A percentile compares a stretch with the other conserved stretches of the same genome.
Conservation (phyloP, 768 basidiomycete species). For the Leccinum variicolor region DNA sequence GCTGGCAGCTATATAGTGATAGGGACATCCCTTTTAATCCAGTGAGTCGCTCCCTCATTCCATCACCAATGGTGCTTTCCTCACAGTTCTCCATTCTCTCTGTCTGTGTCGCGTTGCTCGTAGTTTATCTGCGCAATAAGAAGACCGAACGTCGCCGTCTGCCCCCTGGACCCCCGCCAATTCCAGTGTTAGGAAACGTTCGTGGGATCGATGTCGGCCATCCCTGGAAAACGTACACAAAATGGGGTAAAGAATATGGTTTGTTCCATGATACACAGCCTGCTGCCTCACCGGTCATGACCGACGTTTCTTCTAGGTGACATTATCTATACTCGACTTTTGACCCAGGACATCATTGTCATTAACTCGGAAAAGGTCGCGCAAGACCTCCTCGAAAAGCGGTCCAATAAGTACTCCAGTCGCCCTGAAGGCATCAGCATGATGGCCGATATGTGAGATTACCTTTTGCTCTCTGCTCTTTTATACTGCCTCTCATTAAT, state of each 20-base stretch:
- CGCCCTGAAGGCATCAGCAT: constrained; percentile 16
- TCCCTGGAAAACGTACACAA: constrained; percentile 23
- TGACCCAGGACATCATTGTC: constrained; percentile 23
- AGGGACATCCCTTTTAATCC: neutral
- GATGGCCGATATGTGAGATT: constrained; percentile 19
- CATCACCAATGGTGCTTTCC: constrained; percentile 1
- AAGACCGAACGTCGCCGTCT: constrained; percentile 7
- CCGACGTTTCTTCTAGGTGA: constrained; percentile 11
- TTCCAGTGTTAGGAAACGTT: constrained; percentile 21
- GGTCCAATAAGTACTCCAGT: constrained; percentile 24
- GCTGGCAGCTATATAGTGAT: neutral
- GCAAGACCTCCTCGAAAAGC: constrained; percentile 20
- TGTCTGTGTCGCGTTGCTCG: constrained; percentile 8
- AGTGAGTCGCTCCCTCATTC: neutral
- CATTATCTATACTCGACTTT: constrained; percentile 22
- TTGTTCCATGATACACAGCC: neutral
- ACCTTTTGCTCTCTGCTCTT: neutral
- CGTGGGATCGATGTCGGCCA: constrained; percentile 11
- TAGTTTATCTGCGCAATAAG: constrained; percentile 9
- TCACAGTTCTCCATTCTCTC: constrained; percentile 1
- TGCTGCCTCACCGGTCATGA: neutral
- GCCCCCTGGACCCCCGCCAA: constrained; percentile 23
- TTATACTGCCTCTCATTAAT: constrained; percentile 5
- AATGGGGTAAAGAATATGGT: constrained; percentile 21
- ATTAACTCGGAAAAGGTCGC: constrained; percentile 27